Conservation (phyloP, 2,329 filamentous ascomycete species). For the Colletotrichum sojae region DNA sequence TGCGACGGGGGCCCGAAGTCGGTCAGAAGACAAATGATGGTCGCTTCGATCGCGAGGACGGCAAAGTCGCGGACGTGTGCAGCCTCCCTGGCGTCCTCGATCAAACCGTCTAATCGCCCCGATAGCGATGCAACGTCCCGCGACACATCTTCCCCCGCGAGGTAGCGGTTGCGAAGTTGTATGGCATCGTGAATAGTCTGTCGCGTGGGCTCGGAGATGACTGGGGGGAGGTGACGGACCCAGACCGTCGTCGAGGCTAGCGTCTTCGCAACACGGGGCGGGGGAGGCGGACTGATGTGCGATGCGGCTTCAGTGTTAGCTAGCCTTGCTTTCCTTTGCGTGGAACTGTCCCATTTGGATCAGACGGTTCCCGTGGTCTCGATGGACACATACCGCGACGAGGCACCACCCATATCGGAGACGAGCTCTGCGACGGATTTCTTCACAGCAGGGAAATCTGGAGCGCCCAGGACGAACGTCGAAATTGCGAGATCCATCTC, state of each 20-base stretch:
- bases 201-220: constrained; percentile 30
- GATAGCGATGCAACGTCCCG: constrained; percentile 1
- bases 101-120: constrained; percentile 6
- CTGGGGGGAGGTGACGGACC: constrained; percentile 40
- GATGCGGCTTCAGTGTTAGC: not conserved
- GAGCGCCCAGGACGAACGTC: constrained; percentile 6
- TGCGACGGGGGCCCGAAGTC: constrained; percentile 7
- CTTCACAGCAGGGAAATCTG: constrained; percentile 5
- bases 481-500: constrained; percentile 7
- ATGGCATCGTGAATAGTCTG: constrained; percentile 32
- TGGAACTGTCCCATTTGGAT: too few relatives aligned
- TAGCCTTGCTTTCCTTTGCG: not conserved
- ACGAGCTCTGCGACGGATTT: not conserved
- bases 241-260: constrained; percentile 32
- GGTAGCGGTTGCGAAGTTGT: constrained; percentile 29
- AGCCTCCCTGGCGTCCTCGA: constrained; percentile 20
- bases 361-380: too few relatives aligned
- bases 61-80: constrained; percentile 40
- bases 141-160: constrained; percentile 17
- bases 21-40: constrained; percentile 21
- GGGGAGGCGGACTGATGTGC: constrained; percentile 23
- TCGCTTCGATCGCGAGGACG: constrained; percentile 31
- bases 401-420: constrained; percentile 29
- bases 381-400: constrained; percentile 19
- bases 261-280: constrained; percentile 35